phyloP scores from a whole-genome alignment of 148 eudicot species.

The Mesembryanthemum crystallinum region DNA sequence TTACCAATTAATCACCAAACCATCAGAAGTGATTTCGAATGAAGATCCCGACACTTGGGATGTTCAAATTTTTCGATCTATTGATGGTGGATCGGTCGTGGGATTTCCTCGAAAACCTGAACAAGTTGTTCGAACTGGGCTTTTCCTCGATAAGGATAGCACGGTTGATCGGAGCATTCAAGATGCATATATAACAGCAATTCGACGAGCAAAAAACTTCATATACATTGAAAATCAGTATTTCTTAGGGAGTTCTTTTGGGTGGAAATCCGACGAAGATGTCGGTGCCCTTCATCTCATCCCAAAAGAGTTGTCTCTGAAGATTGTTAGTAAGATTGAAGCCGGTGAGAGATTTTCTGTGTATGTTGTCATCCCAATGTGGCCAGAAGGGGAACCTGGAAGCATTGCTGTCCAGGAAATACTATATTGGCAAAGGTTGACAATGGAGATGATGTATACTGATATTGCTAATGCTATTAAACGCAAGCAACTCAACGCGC shows the following conservation, averaged over 20 bases:
- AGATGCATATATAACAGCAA: conserved; percentile 7
- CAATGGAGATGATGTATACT: conserved; percentile 11
- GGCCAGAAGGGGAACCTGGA: conserved; percentile 10
- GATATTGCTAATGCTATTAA: not conserved
- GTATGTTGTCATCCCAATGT: conserved; percentile 5
- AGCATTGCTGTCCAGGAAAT: conserved; percentile 5
- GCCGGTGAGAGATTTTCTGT: conserved; percentile 8
- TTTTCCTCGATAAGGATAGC: conserved; percentile 5
- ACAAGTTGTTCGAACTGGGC: not conserved
- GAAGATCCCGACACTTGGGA: conserved; percentile 8
- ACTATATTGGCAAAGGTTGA: conserved; percentile 9
- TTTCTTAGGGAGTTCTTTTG: conserved; percentile 11
- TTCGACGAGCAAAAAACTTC: conserved; percentile 9
- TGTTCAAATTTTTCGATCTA: conserved; percentile 11
- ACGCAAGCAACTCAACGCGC: not conserved
- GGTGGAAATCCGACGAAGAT: conserved; percentile 3
- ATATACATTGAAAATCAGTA: conserved; percentile 12
- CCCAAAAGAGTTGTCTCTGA: conserved; percentile 6
- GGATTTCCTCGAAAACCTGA: conserved; percentile 5
- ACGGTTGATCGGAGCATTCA: conserved; percentile 10
- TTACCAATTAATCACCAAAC: too few relatives aligned
- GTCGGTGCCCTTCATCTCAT: conserved; percentile 9
- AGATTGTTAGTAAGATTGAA: conserved; percentile 10
- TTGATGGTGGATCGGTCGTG: conserved; percentile 8
- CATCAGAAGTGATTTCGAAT: too few relatives aligned